Conservation (phyloP, 805 yeast genomes). For the Spathaspora arborariae region DNA sequence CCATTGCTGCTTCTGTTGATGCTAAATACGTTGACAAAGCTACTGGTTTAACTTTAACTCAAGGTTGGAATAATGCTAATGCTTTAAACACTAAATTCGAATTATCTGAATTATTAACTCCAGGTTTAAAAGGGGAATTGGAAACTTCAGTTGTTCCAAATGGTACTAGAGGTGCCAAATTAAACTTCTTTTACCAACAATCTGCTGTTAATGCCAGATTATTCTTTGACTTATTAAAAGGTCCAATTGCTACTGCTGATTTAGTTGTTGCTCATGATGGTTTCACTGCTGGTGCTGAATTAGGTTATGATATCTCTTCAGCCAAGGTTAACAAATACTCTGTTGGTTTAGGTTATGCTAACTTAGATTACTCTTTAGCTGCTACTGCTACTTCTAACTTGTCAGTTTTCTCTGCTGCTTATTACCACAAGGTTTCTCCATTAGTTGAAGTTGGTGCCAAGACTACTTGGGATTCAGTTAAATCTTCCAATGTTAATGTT, state of each 20-base stretch:
- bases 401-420: slow-evolving; percentile 87
- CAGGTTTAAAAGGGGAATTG: slow-evolving; percentile 91
- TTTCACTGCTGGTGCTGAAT: slow-evolving; percentile 94
- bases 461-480: slow-evolving; percentile 90
- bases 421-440: slow-evolving; percentile 93
- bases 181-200: slow-evolving; percentile 88
- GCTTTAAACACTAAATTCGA: slow-evolving; percentile 89
- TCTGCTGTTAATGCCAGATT: slow-evolving; percentile 92
- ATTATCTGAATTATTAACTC: slow-evolving; percentile 85
- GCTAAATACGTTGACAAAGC: slow-evolving; percentile 91
- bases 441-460: slow-evolving; percentile 95
- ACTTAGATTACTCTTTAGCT: slow-evolving; percentile 81
- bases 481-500: slow-evolving; percentile 77
- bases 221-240: slow-evolving; percentile 91
- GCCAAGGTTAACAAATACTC: slow-evolving; percentile 94
- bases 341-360: slow-evolving; percentile 89
- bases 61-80: slow-evolving; percentile 97
- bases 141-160: slow-evolving; percentile 83
- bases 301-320: slow-evolving; percentile 90
- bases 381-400: slow-evolving; percentile 82
- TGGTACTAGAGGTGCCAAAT: slow-evolving; percentile 81
- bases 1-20: slow-evolving; percentile 86
- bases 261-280: slow-evolving; percentile 94
- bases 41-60: slow-evolving; percentile 88
- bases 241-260: slow-evolving; percentile 94